Evolutionary conservation across 2,329 filamentous ascomycete genomes (phyloP).

Genomic region (Fusarium pseudocircinatum): DNA sequence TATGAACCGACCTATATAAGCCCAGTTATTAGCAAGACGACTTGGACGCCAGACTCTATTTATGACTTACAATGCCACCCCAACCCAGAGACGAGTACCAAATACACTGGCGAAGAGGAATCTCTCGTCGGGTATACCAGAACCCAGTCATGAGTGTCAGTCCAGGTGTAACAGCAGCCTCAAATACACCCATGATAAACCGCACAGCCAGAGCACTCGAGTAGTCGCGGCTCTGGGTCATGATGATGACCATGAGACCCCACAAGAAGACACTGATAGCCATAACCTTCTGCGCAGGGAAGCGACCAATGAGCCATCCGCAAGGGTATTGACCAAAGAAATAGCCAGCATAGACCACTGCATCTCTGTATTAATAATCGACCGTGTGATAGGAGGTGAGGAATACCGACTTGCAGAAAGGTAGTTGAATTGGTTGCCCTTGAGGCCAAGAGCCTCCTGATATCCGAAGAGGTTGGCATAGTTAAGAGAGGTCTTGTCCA

Average conservation of each 20-base stretch:
- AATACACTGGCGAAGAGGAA: slow-evolving; percentile 5
- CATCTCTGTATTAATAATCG: background rate
- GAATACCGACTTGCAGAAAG: background rate
- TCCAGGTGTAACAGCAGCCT: background rate
- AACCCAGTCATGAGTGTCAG: slow-evolving; percentile 4
- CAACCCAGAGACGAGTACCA: slow-evolving; percentile 6
- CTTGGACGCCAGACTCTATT: rapidly evolving
- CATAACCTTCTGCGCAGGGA: slow-evolving; percentile 2
- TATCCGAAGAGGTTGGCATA: slow-evolving; percentile 9
- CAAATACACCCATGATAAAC: slow-evolving; percentile 8
- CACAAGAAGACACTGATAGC: slow-evolving; percentile 8
- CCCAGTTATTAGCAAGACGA: background rate
- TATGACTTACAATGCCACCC: background rate
- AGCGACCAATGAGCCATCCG: slow-evolving; percentile 4
- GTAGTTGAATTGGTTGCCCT: slow-evolving; percentile 5
- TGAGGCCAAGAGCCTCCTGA: background rate
- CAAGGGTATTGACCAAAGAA: slow-evolving; percentile 5
- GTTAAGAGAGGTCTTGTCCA: slow-evolving; percentile 12
- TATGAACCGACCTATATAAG: background rate
- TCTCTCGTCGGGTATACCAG: slow-evolving; percentile 8
- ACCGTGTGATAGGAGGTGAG: background rate
- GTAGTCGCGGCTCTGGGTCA: slow-evolving; percentile 8
- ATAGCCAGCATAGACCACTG: slow-evolving; percentile 3
- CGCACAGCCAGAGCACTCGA: slow-evolving; percentile 3
- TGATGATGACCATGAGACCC: slow-evolving; percentile 1